These are phyloP conservation scores for Sporisorium exsertum DNA, from an alignment of 1,284 basidiomycete species.

Conservation along the genomic window DNA sequence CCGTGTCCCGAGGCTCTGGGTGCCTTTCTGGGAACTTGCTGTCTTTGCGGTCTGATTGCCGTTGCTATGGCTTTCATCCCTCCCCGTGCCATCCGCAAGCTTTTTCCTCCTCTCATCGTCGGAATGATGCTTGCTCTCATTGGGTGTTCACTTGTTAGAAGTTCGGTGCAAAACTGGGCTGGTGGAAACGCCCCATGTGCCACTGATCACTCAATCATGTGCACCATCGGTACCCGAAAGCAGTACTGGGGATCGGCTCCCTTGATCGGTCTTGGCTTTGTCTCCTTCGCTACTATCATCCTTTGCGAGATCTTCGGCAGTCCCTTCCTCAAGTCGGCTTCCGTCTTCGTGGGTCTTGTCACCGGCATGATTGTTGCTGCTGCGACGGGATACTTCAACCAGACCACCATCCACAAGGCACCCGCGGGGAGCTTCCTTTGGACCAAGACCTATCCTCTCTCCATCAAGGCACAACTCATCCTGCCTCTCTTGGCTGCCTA, in stretches of 20 bases:
- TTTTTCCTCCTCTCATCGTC: slow-evolving; percentile 49
- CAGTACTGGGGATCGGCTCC: slow-evolving; percentile 44
- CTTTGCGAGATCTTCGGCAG: slow-evolving; percentile 47
- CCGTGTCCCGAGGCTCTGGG: slow-evolving; percentile 39
- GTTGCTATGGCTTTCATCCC: slow-evolving; percentile 41
- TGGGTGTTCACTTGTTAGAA: slow-evolving; percentile 34
- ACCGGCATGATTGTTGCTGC: slow-evolving; percentile 50
- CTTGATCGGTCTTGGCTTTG: slow-evolving; percentile 45
- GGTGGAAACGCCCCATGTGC: slow-evolving; percentile 36
- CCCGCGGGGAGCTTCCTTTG: slow-evolving; percentile 37
- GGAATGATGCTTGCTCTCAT: slow-evolving; percentile 46
- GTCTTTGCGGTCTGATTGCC: slow-evolving; percentile 31
- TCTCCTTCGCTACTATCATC: slow-evolving; percentile 41
- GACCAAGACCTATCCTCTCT: slow-evolving; percentile 34
- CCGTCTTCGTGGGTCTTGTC: slow-evolving; percentile 42
- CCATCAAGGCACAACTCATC: slow-evolving; percentile 28
- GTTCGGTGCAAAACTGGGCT: slow-evolving; percentile 44
- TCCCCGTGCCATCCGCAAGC: slow-evolving; percentile 32
- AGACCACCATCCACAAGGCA: slow-evolving; percentile 20
- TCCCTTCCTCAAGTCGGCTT: slow-evolving; percentile 47
- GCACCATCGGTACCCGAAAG: slow-evolving; percentile 20
- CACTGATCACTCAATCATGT: slow-evolving; percentile 28
- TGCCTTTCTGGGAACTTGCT: slow-evolving; percentile 38
- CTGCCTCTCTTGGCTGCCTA: slow-evolving; percentile 36
- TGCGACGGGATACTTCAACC: slow-evolving; percentile 48